These are phyloP conservation scores for Backusella psychrophila DNA, from an alignment of 192 early-diverging fungal genomes.

Conservation along the genomic window DNA sequence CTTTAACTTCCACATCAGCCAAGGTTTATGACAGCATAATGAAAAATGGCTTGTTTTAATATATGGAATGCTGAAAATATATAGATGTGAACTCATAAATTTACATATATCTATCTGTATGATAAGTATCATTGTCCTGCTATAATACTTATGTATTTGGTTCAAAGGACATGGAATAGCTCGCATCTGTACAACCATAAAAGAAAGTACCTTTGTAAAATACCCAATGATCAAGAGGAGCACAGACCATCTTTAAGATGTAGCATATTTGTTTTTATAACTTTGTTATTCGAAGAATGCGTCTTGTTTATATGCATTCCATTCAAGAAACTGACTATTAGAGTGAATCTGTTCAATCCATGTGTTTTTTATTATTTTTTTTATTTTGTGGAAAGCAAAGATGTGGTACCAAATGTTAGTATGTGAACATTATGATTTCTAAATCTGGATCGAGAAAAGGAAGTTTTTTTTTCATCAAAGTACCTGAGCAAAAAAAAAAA, in stretches of 20 bases:
- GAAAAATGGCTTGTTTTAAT: neutral
- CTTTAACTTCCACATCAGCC: neutral
- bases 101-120: neutral
- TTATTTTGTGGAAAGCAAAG: neutral
- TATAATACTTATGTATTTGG: neutral
- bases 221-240: neutral
- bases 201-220: neutral
- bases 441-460: neutral
- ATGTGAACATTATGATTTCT: neutral
- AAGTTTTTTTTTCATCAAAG: neutral
- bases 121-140: neutral
- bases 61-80: neutral
- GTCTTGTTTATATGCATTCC: neutral
- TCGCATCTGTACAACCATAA: neutral
- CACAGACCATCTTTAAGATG: neutral
- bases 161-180: neutral
- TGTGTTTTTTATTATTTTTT: neutral
- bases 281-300: neutral
- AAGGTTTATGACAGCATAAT: neutral
- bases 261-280: neutral
- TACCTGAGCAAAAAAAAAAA: neutral
- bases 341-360: neutral
- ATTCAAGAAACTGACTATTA: neutral
- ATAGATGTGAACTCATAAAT: neutral
- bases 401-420: neutral